phyloP scores from a whole-genome alignment of 495 filamentous ascomycete species.

The Trypethelium eluteriae region DNA sequence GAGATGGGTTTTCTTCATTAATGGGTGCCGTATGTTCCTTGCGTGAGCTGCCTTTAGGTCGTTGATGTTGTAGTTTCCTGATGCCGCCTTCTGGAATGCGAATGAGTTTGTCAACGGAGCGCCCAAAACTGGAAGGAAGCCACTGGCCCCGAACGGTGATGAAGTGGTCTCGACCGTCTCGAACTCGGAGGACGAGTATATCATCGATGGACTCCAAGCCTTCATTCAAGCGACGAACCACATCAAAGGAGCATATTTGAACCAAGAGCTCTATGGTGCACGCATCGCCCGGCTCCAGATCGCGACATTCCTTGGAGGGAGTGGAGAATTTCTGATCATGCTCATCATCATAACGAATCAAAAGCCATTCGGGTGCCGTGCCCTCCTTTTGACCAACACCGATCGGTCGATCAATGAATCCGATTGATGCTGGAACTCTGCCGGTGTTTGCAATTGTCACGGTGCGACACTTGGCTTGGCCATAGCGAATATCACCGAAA shows the following conservation, averaged over 20 bases:
- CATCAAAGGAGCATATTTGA: constrained; percentile 52
- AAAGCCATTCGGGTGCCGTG: constrained; percentile 56
- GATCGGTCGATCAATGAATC: constrained; percentile 63
- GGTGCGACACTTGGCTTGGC: constrained; percentile 52
- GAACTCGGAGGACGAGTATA: constrained; percentile 80
- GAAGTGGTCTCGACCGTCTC: constrained; percentile 83
- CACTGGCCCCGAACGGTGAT: constrained; percentile 70
- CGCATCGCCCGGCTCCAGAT: constrained; percentile 75
- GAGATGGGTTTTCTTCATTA: neutral
- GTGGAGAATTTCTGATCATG: constrained; percentile 33
- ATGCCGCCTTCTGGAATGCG: constrained; percentile 71
- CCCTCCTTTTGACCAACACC: constrained; percentile 38
- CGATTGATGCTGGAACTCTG: constrained; percentile 62
- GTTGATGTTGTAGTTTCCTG: constrained; percentile 46
- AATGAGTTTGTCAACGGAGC: constrained; percentile 74
- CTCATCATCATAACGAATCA: constrained; percentile 50
- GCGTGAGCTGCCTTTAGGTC: constrained; percentile 39
- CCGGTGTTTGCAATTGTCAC: constrained; percentile 91
- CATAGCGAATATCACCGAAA: constrained; percentile 66
- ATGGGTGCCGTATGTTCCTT: constrained; percentile 25
- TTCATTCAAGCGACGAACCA: constrained; percentile 66
- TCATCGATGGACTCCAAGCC: constrained; percentile 62
- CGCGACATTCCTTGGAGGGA: constrained; percentile 40
- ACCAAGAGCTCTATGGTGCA: constrained; percentile 59
- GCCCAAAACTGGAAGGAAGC: constrained; percentile 75